Base-by-base conservation (phyloP, 257 asterid species). In the Buddleja alternifolia region DNA sequence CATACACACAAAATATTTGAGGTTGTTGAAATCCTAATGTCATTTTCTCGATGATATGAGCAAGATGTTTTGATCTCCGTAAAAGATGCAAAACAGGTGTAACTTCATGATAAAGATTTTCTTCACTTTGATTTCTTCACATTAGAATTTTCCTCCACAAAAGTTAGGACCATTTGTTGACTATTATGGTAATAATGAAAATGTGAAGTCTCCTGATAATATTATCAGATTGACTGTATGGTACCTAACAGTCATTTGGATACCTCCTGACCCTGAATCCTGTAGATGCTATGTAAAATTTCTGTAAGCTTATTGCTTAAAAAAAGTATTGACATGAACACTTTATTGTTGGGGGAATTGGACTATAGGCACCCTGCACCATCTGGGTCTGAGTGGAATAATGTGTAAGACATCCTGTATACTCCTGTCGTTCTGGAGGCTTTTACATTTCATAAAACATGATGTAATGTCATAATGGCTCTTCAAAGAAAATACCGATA, bases 1-100 rank as follows among this genome's bases (percentile, higher is more conserved):
- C 36, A 7, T 21, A 11, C 47, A 59, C 48, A 16, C 48, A 6
- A 19, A 21, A 57, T 45, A 12, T 60, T 19, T 58, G 40, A 48
- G 16, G 10, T 42, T 50, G 21, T 50, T 70, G 50, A 60, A 47
- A 32, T 29, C n/a, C n/a, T n/a, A 34, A 41, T 48, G 17, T 1
- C 20, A 10, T 25, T 37, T 45, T 21, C 17, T 57, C 66, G 57
- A 16, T 17, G 48, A 29, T 57, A 34, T 46, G 48, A 58, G 42
- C 56, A 57, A 17, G 36, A 19, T 24, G 47, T 32, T 50, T 70
- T 59, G 21, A 53, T 52, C 32, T 36, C 6, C 0, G 40, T 39
- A n/a, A 58, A 19, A 58, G 14, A 9, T 44, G 52, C 63, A 53
- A 56, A 56, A 19, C 9, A 12, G 52, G 46, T 53, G 34, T 71